These are phyloP conservation scores for Boletus subluridellus DNA, from an alignment of 1,284 basidiomycete genomes.

Conservation along the genomic window DNA sequence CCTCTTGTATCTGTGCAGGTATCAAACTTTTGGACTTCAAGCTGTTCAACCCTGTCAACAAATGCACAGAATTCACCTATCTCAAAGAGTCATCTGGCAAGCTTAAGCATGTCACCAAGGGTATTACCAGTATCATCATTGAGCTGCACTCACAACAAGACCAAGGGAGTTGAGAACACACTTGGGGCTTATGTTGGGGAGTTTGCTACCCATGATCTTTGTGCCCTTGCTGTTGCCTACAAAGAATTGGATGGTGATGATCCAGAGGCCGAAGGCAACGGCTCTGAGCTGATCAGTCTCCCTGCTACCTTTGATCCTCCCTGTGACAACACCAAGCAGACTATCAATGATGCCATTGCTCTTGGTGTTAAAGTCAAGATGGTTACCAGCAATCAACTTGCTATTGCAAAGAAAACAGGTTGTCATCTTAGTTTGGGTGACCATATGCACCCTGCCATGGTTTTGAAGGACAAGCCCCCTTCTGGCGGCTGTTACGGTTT, in stretches of 20 bases:
- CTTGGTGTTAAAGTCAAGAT: constrained; percentile 99
- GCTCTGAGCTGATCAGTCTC: constrained; percentile 96
- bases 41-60: constrained; percentile 99
- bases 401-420: constrained; percentile 98
- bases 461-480: constrained; percentile 74
- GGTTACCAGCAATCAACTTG: constrained; percentile 99
- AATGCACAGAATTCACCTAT: constrained; percentile 98
- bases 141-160: constrained; percentile 97
- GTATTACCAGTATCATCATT: constrained; percentile 97
- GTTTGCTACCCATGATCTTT: constrained; percentile 93
- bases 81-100: constrained; percentile 89
- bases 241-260: constrained; percentile 89
- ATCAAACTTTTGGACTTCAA: constrained; percentile 98
- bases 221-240: constrained; percentile 94
- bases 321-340: constrained; percentile 98
- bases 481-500: constrained; percentile 43
- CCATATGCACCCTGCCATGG: constrained; percentile 85
- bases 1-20: constrained; percentile 75
- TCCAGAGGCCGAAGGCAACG: constrained; percentile 81
- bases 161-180: constrained; percentile 82
- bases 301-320: constrained; percentile 98
- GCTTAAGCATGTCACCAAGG: constrained; percentile 98
- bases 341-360: constrained; percentile 92
- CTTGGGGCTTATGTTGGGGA: constrained; percentile 96
- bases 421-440: constrained; percentile 92